Percentiles rank a stretch among this genome's conserved stretches.
phyloP scores from a whole-genome alignment of 257 asterid species.

The Ballota nigra region DNA sequence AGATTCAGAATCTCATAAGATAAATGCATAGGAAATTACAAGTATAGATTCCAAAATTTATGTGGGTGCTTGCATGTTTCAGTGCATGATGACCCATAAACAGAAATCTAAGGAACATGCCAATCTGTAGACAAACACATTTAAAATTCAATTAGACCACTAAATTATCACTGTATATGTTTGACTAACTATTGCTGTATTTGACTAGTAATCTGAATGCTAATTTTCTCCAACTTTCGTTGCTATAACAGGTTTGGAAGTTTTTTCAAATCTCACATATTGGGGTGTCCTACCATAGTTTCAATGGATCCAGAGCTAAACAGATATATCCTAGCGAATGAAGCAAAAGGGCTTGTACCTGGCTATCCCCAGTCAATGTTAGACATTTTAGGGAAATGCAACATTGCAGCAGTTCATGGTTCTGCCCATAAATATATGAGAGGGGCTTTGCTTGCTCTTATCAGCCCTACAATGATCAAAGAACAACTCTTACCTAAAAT shows the following conservation, averaged over 20 bases:
- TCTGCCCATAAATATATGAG: constrained; percentile 74
- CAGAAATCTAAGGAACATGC: background rate
- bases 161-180: no score
- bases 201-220: background rate
- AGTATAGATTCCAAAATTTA: background rate
- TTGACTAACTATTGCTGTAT: constrained; percentile 8
- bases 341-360: constrained; percentile 84
- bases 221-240: background rate
- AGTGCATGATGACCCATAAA: constrained; percentile 26
- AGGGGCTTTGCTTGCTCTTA: constrained; percentile 70
- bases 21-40: constrained; percentile 1
- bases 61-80: constrained; percentile 27
- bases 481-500: constrained; percentile 68
- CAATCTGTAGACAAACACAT: background rate
- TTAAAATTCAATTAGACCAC: background rate
- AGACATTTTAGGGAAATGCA: constrained; percentile 75
- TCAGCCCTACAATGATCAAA: constrained; percentile 70
- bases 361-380: constrained; percentile 86
- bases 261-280: constrained; percentile 76
- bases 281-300: constrained; percentile 84
- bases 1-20: background rate
- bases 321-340: constrained; percentile 69
- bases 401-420: constrained; percentile 84
- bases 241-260: constrained; percentile 60
- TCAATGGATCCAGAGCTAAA: constrained; percentile 90